Base-by-base conservation (phyloP, 306 rosid genomes). In the Calophaca sinica region DNA sequence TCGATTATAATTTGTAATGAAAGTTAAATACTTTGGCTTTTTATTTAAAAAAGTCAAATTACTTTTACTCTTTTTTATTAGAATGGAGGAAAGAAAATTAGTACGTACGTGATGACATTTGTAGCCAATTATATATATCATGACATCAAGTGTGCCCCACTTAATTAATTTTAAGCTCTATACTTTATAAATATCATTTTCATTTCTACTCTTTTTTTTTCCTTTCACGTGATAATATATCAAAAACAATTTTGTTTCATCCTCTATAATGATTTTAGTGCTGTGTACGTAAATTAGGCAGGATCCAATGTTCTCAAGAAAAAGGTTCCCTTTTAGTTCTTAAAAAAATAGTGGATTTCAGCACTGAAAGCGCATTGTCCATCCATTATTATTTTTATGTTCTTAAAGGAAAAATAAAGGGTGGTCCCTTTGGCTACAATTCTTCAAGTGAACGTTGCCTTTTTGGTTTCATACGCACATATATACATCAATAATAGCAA, bases 351-450 rank as follows among this genome's bases (percentile, higher is more conserved):
- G 81, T 81, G 85, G 85, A 71, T 70, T 76, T 75, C 36, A 55
- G 68, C 15, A 15, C 15, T 29, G 51, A 76, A 81, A 82, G 66
- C 66, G 57, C 62, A 52, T 4, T 71, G 72, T 73, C 71, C 79
- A 71, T 72, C 70, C 79, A 62, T 71, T 71, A 54, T 38, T 68
- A 6, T 58, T 75, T 62, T 20, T 9, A 33, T 74, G 41, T 53
- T 80, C 62, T 67, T 51, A 74, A 80, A 68, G 62, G 61, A 20
- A 63, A 42, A 74, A 52, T 58, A 61, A 80, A 64, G 7, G 55
- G 75, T 71, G 82, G 75, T 82, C 82, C 85, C 29, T 77, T 76
- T 65, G 31, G 12, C 8, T 64, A 3, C 74, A 63, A 70, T 75
- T 75, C 60, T 62, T 31, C 63, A 28, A 62, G 32, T 50, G 73